These are phyloP conservation scores for Artemisia annua DNA, from an alignment of 129 eudicot genomes.

Conservation along the genomic window DNA sequence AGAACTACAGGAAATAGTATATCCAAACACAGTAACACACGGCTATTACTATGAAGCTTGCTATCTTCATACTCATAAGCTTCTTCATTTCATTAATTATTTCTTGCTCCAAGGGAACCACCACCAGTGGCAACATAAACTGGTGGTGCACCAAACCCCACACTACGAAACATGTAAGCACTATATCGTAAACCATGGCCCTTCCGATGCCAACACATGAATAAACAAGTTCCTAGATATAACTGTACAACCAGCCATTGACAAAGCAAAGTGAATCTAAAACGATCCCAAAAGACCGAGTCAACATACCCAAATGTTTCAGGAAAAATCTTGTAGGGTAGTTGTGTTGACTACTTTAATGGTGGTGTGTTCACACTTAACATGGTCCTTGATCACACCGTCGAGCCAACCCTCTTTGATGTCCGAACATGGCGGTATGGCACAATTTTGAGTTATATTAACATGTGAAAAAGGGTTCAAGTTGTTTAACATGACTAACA, in stretches of 20 bases:
- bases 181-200: neutral
- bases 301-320: constrained; percentile 20
- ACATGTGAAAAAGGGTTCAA: constrained; percentile 31
- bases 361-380: constrained; percentile 26
- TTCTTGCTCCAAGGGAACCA: constrained; percentile 23
- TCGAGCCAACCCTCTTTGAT: constrained; percentile 16
- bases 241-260: constrained; percentile 8
- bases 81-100: constrained; percentile 10
- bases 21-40: constrained; percentile 4
- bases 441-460: constrained; percentile 23
- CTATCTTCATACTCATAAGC: constrained; percentile 10
- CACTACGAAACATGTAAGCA: constrained; percentile 25
- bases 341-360: constrained; percentile 33
- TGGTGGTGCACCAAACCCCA: constrained; percentile 41
- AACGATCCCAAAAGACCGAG: constrained; percentile 19
- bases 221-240: constrained; percentile 12
- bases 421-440: constrained; percentile 30
- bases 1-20: neutral
- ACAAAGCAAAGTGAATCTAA: constrained; percentile 13
- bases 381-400: constrained; percentile 22
- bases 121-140: constrained; percentile 15
- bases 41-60: constrained; percentile 3
- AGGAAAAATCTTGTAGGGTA: constrained; percentile 31
- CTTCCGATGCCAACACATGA: neutral
- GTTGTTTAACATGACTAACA: constrained; percentile 7